Conservation (phyloP, 2,329 filamentous ascomycete species). For the Colletotrichum camelliae region DNA sequence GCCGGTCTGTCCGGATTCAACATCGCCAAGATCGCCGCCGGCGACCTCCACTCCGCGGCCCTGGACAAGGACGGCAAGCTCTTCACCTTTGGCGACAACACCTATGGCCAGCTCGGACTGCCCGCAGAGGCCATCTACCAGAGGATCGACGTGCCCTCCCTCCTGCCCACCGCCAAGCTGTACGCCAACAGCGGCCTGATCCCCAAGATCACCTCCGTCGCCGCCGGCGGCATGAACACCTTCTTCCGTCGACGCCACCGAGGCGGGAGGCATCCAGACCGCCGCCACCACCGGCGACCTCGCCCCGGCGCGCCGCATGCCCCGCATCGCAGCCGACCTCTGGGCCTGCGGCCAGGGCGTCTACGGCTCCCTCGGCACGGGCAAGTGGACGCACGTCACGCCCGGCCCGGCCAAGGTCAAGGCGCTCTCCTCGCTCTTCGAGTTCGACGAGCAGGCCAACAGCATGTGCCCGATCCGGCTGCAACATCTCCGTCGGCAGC, state of each 20-base stretch:
- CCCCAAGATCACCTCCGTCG: conserved; percentile 76
- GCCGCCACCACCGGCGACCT: conserved; percentile 13
- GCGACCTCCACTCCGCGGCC: conserved; percentile 85
- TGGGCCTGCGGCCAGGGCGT: conserved; percentile 91
- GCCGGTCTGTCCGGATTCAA: conserved; percentile 72
- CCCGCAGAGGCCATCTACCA: conserved; percentile 67
- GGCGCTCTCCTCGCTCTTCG: conserved; percentile 79
- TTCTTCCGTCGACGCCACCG: conserved; percentile 83
- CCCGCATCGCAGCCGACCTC: conserved; percentile 70
- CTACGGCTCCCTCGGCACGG: conserved; percentile 81
- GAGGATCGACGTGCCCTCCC: conserved; percentile 71
- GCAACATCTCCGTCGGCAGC: conserved; percentile 73
- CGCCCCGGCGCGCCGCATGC: conserved; percentile 36
- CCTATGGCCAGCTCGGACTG: conserved; percentile 88
- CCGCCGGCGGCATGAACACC: conserved; percentile 85
- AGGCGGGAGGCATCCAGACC: conserved; percentile 47
- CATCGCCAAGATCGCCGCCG: conserved; percentile 77
- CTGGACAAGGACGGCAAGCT: conserved; percentile 78
- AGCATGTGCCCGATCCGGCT: conserved; percentile 79
- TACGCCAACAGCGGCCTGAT: conserved; percentile 70
- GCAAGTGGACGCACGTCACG: conserved; percentile 89
- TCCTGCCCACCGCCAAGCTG: conserved; percentile 73
- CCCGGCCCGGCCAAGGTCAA: conserved; percentile 80
- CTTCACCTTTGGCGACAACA: conserved; percentile 92
- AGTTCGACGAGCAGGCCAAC: conserved; percentile 80